Percentiles rank a stretch among this genome's conserved stretches.
Conservation (phyloP, 2,329 filamentous ascomycete species). For the Cyclaneusma minus region DNA sequence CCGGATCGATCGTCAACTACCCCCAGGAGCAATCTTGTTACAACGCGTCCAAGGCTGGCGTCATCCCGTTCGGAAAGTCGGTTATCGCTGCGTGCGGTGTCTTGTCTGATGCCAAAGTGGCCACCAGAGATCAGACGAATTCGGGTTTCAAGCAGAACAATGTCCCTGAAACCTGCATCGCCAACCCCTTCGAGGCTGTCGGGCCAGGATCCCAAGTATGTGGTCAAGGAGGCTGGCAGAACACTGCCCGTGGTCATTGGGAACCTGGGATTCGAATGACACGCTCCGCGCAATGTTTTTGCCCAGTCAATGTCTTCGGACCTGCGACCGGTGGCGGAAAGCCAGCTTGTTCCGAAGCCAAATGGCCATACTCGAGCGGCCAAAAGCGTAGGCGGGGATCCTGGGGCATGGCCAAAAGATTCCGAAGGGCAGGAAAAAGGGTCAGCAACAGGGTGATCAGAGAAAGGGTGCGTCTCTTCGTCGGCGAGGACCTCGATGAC, state of each 20-base stretch:
- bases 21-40: constrained; percentile 73
- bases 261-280: constrained; percentile 70
- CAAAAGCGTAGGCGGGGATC: constrained; percentile 35
- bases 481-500: too few species aligned
- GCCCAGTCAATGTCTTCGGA: too few species aligned
- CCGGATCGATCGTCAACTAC: constrained; percentile 72
- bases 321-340: too few species aligned
- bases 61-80: constrained; percentile 65
- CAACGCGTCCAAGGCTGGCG: constrained; percentile 71
- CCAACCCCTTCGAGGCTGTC: constrained; percentile 66
- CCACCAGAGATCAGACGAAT: too few species aligned
- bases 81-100: constrained; percentile 76
- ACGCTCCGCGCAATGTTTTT: too few species aligned
- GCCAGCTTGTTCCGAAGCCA: constrained; percentile 19
- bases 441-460: constrained; percentile 20
- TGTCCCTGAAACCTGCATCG: constrained; percentile 55
- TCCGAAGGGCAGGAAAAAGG: constrained; percentile 35
- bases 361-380: constrained; percentile 37
- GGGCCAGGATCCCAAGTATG: constrained; percentile 60
- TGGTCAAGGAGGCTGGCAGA: constrained; percentile 49
- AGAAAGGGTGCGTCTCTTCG: constrained; percentile 32
- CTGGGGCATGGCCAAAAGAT: constrained; percentile 43
- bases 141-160: constrained; percentile 78
- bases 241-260: constrained; percentile 62
- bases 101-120: too few species aligned